Evolutionary conservation across 371 early-diverging fungal genomes (phyloP), one percentile per base, ranked within the genome.

Genomic region (Mucor lusitanicus): DNA sequence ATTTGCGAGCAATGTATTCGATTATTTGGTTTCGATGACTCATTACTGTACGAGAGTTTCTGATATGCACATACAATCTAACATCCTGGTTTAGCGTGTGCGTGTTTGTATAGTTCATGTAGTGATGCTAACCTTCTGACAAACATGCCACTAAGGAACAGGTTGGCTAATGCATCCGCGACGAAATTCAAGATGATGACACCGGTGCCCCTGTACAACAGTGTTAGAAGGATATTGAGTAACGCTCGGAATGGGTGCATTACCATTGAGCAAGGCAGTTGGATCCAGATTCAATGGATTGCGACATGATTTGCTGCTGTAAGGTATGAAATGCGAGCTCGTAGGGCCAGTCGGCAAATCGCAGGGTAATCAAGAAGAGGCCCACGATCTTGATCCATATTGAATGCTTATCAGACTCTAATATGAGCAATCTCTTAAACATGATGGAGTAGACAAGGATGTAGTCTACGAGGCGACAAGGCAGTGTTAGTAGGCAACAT

Each of bases 71-170:
- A 53, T 79, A 79, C 1, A 81, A 67, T 60, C 81, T 80, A 62
- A 17, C 5, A 4, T 17, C 3, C 0, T 44, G 27, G 11, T 48
- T 62, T 35, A 25, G 30, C 35, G 40, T 21, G 59, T 12, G 30
- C 6, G 33, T 33, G 33, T 33, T 39, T 27, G 15, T 37, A 11
- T 9, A 7, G 11, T 19, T 30, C 30, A 30, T 57, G 30, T 25
- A 61, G 7, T 30, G 15, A 21, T 21, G 2, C 27, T 50, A 73
- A 81, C 78, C 78, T 77, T 70, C 77, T 67, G 12, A 82, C 83
- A 73, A 82, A 82, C 80, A 80, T 76, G 39, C 83, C 83, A 68
- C 83, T 80, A 25, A 82, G 63, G 33, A 82, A 82, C 11, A 82
- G 35, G 30, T 76, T 82, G 30, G 75, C 73, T 21, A 82, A 53